A percentile compares a stretch with the other conserved stretches of the same genome.
These are phyloP conservation scores for Backusella luteola DNA, from an alignment of 192 early-diverging fungal species.

Conservation along the genomic window DNA sequence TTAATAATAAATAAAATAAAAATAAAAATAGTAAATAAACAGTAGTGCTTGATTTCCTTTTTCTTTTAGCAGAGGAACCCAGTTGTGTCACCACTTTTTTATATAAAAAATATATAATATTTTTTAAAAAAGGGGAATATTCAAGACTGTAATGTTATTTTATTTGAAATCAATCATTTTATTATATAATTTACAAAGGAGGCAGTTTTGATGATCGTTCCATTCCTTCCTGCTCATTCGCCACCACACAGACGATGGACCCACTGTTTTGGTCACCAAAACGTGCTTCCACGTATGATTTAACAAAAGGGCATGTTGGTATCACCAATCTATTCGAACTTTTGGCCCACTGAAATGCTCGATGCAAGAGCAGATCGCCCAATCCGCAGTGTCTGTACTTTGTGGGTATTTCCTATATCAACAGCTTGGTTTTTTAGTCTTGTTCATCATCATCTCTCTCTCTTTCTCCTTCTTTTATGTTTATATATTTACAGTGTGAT, in stretches of 20 bases:
- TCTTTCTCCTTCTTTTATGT: not conserved
- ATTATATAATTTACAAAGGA: conserved; percentile 1
- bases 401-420: conserved; percentile 24
- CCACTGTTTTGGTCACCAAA: conserved; percentile 2
- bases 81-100: conserved; percentile 5
- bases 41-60: conserved; percentile 14
- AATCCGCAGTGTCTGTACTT: conserved; percentile 19
- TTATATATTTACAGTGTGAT: conserved; percentile 8
- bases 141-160: not conserved
- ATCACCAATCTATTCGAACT: conserved; percentile 16
- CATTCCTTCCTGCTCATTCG: conserved; percentile 17
- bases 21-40: conserved; percentile 7
- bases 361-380: conserved; percentile 11
- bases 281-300: conserved; percentile 17
- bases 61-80: not conserved
- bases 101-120: not conserved
- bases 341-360: conserved; percentile 22
- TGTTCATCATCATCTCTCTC: not conserved
- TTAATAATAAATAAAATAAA: not conserved
- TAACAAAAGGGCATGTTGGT: conserved; percentile 27
- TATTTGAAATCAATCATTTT: not conserved
- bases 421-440: not conserved
- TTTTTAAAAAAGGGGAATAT: conserved; percentile 9
- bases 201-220: not conserved
- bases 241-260: not conserved